A percentile compares a stretch with the other conserved stretches of the same genome.
Evolutionary conservation across 192 early-diverging fungal species (phyloP).

Genomic region (Linnemannia hyalina): DNA sequence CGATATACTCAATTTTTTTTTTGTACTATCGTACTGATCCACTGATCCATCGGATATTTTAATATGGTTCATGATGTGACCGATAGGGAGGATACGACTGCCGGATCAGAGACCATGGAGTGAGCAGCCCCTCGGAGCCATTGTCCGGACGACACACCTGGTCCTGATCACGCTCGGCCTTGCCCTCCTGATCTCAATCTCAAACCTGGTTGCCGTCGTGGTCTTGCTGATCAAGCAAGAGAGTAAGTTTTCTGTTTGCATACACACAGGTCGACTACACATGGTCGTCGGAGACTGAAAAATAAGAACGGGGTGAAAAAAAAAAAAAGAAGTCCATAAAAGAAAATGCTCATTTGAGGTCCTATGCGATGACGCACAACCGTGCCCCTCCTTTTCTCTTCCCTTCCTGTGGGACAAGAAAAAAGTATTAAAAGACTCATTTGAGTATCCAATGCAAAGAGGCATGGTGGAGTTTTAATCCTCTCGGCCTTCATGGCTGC

Average conservation of each 20-base stretch:
- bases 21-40: neutral
- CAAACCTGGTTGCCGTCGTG: slow-evolving; percentile 25
- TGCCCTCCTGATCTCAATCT: slow-evolving; percentile 31
- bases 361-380: neutral
- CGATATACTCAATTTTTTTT: neutral
- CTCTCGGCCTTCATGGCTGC: neutral
- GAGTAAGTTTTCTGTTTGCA: slow-evolving; percentile 13
- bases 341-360: neutral
- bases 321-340: neutral
- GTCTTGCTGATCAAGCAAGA: slow-evolving; percentile 32
- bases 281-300: neutral
- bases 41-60: neutral
- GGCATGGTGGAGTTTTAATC: neutral
- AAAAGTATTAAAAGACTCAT: neutral
- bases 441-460: neutral
- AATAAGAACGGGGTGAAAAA: neutral
- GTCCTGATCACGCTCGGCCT: slow-evolving; percentile 21
- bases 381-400: neutral
- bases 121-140: slow-evolving; percentile 18
- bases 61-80: neutral
- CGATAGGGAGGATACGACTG: slow-evolving; percentile 36
- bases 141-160: slow-evolving; percentile 11
- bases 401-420: neutral
- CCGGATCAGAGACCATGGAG: slow-evolving; percentile 26
- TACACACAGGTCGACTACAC: neutral